These are phyloP conservation scores for Penicillium bialowiezense DNA, from an alignment of 495 filamentous ascomycete species.

Conservation along the genomic window DNA sequence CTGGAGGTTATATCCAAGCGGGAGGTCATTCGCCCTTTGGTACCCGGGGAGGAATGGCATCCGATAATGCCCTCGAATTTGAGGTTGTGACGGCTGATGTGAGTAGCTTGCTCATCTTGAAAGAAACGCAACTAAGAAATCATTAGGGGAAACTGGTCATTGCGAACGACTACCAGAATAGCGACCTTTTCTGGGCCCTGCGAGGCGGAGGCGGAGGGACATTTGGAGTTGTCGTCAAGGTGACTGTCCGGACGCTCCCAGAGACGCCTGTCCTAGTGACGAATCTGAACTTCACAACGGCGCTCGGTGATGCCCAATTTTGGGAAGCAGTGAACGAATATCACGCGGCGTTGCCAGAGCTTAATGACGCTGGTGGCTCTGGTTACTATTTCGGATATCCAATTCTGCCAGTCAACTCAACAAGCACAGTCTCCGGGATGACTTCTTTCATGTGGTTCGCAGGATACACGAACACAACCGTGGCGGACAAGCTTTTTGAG, in stretches of 20 bases:
- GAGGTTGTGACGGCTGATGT: slow-evolving; percentile 36
- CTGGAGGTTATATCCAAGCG: slow-evolving; percentile 54
- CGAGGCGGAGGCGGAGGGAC: slow-evolving; percentile 43
- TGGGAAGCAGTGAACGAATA: slow-evolving; percentile 33
- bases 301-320: slow-evolving; percentile 17
- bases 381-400: slow-evolving; percentile 38
- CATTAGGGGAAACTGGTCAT: slow-evolving; percentile 33
- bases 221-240: slow-evolving; percentile 50
- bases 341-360: slow-evolving; percentile 25
- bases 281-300: slow-evolving; percentile 35
- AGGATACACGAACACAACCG: slow-evolving; percentile 18
- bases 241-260: slow-evolving; percentile 38
- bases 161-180: slow-evolving; percentile 40
- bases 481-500: slow-evolving; percentile 14
- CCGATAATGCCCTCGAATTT: slow-evolving; percentile 39
- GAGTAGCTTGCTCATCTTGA: slow-evolving; percentile 13
- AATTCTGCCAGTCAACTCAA: slow-evolving; percentile 14
- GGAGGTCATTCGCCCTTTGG: slow-evolving; percentile 53
- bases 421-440: slow-evolving; percentile 13
- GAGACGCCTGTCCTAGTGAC: slow-evolving; percentile 33
- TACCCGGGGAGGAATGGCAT: slow-evolving; percentile 32
- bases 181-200: slow-evolving; percentile 59
- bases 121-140: no score
- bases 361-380: slow-evolving; percentile 34
- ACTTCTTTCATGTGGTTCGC: slow-evolving; percentile 21